Conservation (phyloP, 2,329 filamentous ascomycete genomes). For the Purpureocillium takamizusanense region DNA sequence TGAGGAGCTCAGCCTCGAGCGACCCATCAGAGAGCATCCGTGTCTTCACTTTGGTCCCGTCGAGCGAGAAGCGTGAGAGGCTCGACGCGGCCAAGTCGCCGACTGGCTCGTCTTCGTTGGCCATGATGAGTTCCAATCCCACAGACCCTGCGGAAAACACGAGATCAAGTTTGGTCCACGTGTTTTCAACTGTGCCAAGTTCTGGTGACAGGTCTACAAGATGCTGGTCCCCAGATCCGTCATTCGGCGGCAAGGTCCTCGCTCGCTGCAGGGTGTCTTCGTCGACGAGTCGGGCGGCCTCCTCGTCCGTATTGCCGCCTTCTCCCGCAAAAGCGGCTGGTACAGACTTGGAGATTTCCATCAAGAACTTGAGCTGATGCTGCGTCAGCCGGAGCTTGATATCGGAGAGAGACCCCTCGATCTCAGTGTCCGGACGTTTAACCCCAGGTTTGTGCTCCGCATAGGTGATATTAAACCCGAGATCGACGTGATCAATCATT, state of each 20-base stretch:
- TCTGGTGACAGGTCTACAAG: conserved; percentile 58
- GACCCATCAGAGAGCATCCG: conserved; percentile 89
- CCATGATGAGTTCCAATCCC: conserved; percentile 78
- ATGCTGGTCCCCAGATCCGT: conserved; percentile 24
- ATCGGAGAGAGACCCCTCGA: conserved; percentile 86
- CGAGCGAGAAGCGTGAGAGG: conserved; percentile 86
- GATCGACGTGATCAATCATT: conserved; percentile 92
- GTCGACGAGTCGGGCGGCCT: conserved; percentile 67
- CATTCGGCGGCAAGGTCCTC: conserved; percentile 27
- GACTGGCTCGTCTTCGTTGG: conserved; percentile 67
- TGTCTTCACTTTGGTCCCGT: conserved; percentile 85
- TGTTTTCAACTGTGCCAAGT: conserved; percentile 56
- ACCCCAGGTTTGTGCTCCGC: conserved; percentile 71
- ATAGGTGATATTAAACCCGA: conserved; percentile 88
- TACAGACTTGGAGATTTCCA: conserved; percentile 81
- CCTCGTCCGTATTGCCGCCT: conserved; percentile 63
- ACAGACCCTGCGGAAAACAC: conserved; percentile 84
- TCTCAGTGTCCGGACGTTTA: conserved; percentile 81
- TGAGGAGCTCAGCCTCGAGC: conserved; percentile 84
- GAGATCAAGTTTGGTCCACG: conserved; percentile 90
- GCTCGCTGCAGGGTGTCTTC: conserved; percentile 40
- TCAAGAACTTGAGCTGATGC: conserved; percentile 79
- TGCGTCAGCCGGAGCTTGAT: conserved; percentile 86
- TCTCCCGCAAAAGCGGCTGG: conserved; percentile 68
- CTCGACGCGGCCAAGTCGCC: conserved; percentile 70